Base-by-base conservation (phyloP, 164 flowering plant genomes). In the Hamamelis virginiana region DNA sequence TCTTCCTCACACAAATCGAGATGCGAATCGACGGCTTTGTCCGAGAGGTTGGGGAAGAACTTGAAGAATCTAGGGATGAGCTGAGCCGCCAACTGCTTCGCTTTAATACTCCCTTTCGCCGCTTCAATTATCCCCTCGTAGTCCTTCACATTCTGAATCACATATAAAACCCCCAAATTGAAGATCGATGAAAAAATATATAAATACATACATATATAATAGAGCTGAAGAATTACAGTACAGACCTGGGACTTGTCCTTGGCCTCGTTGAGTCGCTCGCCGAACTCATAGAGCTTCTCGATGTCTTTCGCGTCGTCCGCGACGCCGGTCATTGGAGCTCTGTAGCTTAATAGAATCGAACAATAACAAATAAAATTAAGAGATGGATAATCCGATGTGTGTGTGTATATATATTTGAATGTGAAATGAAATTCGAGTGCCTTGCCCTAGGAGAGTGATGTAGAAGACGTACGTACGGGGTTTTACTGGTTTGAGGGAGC, bases 11-110 rank as follows among this genome's bases (percentile, higher is more conserved):
- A 83, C 75, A 92, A 80, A 83, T 95, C 96, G 22, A 85, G 72
- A 72, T 85, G 94, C 0, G 91, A 80, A n/a, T 91, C 81, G 3
- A 86, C 74, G 3, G 97, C 97, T 19, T 73, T 74, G 51, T 23
- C 75, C 0, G 82, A 72, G 1, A 88, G 85, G 67, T 65, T 74
- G 8, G 97, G 98, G 80, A 95, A 92, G 82, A 76, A 84, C 86
- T 92, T 92, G 77, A 89, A 91, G 78, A 88, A 95, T 75, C 94
- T 86, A 0, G 98, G 98, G 52, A 95, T 92, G 1, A 95, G 85
- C 84, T 92, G 98, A 0, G 97, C 97, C 0, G 97, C 93, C 75
- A 95, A 80, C 58, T 92, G 97, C 80, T 85, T 92, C 9, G 97
- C 92, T 80, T 91, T 95, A 22, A 79, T 75, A 68, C 91, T 87